Evolutionary conservation across 495 filamentous ascomycete genomes (phyloP).

Genomic region (Aspergillus nidulans): DNA sequence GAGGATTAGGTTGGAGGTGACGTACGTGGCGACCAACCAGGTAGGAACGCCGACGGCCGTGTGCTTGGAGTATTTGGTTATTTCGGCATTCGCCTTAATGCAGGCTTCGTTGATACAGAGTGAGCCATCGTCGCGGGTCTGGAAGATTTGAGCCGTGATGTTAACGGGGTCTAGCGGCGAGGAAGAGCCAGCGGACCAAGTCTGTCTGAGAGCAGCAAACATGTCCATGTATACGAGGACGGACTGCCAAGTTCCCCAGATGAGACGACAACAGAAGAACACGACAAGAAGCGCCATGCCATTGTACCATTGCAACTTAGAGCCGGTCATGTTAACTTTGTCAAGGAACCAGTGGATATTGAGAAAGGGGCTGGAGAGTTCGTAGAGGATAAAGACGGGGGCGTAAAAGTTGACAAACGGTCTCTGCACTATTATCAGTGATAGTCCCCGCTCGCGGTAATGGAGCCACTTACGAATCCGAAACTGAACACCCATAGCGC

Average conservation of each 20-base stretch:
- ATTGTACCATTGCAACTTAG: conserved; percentile 76
- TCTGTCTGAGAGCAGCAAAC: conserved; percentile 58
- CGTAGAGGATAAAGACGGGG: conserved; percentile 90
- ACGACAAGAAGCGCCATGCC: conserved; percentile 59
- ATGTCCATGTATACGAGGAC: conserved; percentile 74
- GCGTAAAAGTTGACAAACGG: conserved; percentile 95
- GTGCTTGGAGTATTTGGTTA: conserved; percentile 50
- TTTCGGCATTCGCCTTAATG: conserved; percentile 36
- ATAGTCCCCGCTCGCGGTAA: neutral
- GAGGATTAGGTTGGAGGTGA: conserved; percentile 71
- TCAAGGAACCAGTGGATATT: conserved; percentile 99
- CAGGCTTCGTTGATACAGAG: conserved; percentile 35
- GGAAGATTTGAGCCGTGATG: conserved; percentile 37
- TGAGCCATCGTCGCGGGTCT: conserved; percentile 25
- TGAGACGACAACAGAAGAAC: conserved; percentile 85
- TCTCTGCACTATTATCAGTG: conserved; percentile 47
- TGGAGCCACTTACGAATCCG: conserved; percentile 72
- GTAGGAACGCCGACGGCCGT: conserved; percentile 54
- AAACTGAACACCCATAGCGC: conserved; percentile 83
- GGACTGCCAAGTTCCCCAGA: conserved; percentile 88
- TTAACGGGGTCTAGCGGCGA: conserved; percentile 25
- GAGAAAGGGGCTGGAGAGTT: conserved; percentile 89
- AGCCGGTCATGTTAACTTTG: conserved; percentile 92
- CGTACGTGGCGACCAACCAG: conserved; percentile 76
- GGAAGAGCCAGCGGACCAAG: conserved; percentile 25